Conservation (phyloP, 1,284 basidiomycete species). For the Thelephora terrestris region DNA sequence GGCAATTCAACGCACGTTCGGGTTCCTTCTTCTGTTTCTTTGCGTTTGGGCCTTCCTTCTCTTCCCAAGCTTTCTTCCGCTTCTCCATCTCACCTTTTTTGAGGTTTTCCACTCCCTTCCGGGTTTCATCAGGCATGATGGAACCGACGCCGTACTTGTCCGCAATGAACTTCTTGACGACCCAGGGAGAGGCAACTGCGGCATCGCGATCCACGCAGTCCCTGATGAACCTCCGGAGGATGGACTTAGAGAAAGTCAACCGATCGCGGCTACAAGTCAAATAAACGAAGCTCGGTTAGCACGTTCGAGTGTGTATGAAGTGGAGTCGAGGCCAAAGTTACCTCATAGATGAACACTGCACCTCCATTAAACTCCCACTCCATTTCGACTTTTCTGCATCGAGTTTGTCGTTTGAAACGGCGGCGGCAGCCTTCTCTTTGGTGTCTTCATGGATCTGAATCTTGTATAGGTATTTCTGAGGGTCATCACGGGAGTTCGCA, state of each 20-base stretch:
- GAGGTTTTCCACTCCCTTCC: slow-evolving; percentile 65
- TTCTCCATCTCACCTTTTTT: slow-evolving; percentile 86
- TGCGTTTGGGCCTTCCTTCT: slow-evolving; percentile 65
- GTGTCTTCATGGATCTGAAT: slow-evolving; percentile 77
- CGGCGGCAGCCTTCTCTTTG: slow-evolving; percentile 49
- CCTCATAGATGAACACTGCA: slow-evolving; percentile 74
- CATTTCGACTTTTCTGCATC: slow-evolving; percentile 36
- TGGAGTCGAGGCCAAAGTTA: slow-evolving; percentile 24
- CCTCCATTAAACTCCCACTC: slow-evolving; percentile 70
- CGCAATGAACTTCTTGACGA: slow-evolving; percentile 80
- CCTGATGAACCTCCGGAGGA: slow-evolving; percentile 90
- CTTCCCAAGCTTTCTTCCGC: slow-evolving; percentile 80
- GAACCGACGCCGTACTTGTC: slow-evolving; percentile 75
- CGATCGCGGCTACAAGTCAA: slow-evolving; percentile 69
- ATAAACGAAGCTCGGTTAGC: neutral
- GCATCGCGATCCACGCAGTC: slow-evolving; percentile 90
- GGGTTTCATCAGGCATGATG: slow-evolving; percentile 79
- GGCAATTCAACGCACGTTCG: slow-evolving; percentile 36
- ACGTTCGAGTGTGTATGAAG: slow-evolving; percentile 2
- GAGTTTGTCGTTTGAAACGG: slow-evolving; percentile 42
- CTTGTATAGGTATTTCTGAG: slow-evolving; percentile 78
- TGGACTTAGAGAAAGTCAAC: slow-evolving; percentile 91
- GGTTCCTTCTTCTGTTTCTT: slow-evolving; percentile 81
- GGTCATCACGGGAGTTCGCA: slow-evolving; percentile 67
- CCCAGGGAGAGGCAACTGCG: slow-evolving; percentile 90